A percentile compares a stretch with the other conserved stretches of the same genome.
Conservation (phyloP, 2,329 filamentous ascomycete genomes). For the Monosporascus cannonballus region DNA sequence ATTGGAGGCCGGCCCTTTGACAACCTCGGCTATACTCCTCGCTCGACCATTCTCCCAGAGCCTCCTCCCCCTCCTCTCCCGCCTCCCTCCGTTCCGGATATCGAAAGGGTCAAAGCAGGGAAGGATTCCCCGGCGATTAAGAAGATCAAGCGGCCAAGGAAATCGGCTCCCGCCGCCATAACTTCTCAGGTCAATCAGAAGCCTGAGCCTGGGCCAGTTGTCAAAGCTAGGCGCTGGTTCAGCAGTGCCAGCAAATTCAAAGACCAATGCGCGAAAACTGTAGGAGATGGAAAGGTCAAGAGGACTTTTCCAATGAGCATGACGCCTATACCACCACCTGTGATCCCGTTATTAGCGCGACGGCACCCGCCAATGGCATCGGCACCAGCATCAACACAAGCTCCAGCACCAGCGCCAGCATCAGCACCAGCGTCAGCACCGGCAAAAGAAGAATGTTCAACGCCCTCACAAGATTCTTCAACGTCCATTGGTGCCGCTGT, state of each 20-base stretch:
- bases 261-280: slow-evolving; percentile 17
- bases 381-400: background rate
- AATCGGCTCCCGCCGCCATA: slow-evolving; percentile 33
- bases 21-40: slow-evolving; percentile 27
- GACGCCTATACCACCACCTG: background rate
- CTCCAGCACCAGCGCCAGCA: background rate
- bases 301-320: background rate
- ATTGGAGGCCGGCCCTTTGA: slow-evolving; percentile 25
- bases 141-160: slow-evolving; percentile 30
- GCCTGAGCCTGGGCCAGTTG: slow-evolving; percentile 1
- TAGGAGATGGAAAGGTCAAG: slow-evolving; percentile 16
- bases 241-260: slow-evolving; percentile 15
- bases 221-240: slow-evolving; percentile 7
- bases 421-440: background rate
- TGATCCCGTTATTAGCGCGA: background rate
- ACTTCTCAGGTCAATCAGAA: slow-evolving; percentile 3
- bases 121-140: background rate
- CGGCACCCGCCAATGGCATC: background rate
- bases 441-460: slow-evolving; percentile 6
- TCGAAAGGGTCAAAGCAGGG: slow-evolving; percentile 8
- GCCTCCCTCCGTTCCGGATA: slow-evolving; percentile 6
- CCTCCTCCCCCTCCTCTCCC: slow-evolving; percentile 13
- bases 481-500: slow-evolving; percentile 47
- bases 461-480: slow-evolving; percentile 3
- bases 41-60: slow-evolving; percentile 26